Evolutionary conservation across 23 red algal species (phyloP), one percentile per base, ranked within the genome.

Genomic region (Agarophyton chilense): DNA sequence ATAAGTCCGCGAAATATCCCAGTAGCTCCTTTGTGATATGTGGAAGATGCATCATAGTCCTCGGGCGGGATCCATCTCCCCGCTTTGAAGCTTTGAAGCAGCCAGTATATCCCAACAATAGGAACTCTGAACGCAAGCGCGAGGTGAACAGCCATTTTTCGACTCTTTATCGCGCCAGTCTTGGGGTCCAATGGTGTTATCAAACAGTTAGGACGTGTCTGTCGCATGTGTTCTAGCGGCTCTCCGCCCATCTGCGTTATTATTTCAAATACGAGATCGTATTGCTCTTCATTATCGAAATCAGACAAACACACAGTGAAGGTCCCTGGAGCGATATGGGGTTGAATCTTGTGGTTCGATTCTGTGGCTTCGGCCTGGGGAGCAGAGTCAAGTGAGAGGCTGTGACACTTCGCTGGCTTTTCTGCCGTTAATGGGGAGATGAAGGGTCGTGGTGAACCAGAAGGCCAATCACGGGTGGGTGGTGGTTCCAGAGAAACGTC

Each of bases 111-210:
- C 14, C 61, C 61, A 44, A 83, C 79, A 45, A 83, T 83, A 4
- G 79, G 79, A 60, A 83, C 79, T 52, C 79, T 52, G 9, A 33
- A 65, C 12, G 79, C 79, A 25, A 83, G 51, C 18, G 79, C 79
- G 29, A 49, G 38, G 34, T 39, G 14, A 47, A 83, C 35, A 3
- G 44, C 57, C 79, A 83, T 83, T 7, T 65, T 43, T 36, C 38
- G 79, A 31, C 43, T 61, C 43, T 83, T 52, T 66, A 83, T 83
- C 24, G 68, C 68, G 10, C 68, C 68, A 1, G 68, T 74, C 24
- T 3, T 26, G 26, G 68, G 40, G 68, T 74, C n/a, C 41, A 74
- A 49, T 1, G 68, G 68, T 43, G 68, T 74, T 8, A 74, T 45
- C 21, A 74, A 29, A 26, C 68, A 74, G 25, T 74, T 25, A 24